phyloP scores from a whole-genome alignment of 805 yeast genomes.

The Deakozyma indianensis region DNA sequence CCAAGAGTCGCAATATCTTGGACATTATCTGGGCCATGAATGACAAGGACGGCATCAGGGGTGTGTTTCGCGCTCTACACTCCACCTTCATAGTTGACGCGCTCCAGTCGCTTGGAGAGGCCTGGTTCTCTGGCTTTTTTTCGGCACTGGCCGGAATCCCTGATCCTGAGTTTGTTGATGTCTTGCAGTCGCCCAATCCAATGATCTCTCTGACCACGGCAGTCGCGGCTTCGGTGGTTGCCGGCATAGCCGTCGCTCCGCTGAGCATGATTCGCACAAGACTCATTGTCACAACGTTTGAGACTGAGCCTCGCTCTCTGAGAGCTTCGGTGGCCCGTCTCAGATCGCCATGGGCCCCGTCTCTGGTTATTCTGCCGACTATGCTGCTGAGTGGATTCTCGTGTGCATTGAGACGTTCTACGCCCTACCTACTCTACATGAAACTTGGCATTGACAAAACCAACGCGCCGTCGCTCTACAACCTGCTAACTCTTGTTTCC shows the following conservation, averaged over 20 bases:
- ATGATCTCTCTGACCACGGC: constrained; percentile 51
- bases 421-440: constrained; percentile 50
- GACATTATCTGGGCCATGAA: constrained; percentile 32
- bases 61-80: constrained; percentile 58
- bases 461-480: constrained; percentile 46
- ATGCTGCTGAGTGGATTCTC: constrained; percentile 47
- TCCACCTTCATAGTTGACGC: constrained; percentile 67
- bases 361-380: constrained; percentile 51
- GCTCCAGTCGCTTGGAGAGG: constrained; percentile 60
- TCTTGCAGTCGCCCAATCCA: constrained; percentile 69
- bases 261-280: constrained; percentile 68
- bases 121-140: constrained; percentile 83
- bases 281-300: constrained; percentile 56
- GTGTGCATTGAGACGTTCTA: constrained; percentile 45
- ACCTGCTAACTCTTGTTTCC: constrained; percentile 42
- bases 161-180: constrained; percentile 76
- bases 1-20: constrained; percentile 18
- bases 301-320: constrained; percentile 43
- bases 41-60: constrained; percentile 50
- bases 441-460: constrained; percentile 52
- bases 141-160: constrained; percentile 74
- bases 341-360: constrained; percentile 40
- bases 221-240: constrained; percentile 53
- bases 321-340: constrained; percentile 46
- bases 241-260: constrained; percentile 66